These are phyloP conservation scores for Cyberlindnera sargentensis DNA, from an alignment of 805 yeast species.

Conservation along the genomic window DNA sequence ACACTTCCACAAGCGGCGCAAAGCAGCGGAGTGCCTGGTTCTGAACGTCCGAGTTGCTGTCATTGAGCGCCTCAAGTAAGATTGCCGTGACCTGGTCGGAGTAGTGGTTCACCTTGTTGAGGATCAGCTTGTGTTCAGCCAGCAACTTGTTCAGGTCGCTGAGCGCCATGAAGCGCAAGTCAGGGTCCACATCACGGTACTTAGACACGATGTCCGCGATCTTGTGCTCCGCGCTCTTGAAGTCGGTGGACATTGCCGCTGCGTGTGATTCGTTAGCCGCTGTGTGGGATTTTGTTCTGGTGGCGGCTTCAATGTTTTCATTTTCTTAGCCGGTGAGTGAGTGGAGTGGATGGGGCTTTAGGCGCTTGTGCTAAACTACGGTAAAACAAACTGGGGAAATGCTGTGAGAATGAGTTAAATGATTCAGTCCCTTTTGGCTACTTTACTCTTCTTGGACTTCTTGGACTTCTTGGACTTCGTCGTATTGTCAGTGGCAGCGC, in stretches of 20 bases:
- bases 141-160: slow-evolving; percentile 55
- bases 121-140: slow-evolving; percentile 21
- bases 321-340: no score
- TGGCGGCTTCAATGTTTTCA: not conserved
- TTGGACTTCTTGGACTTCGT: slow-evolving; percentile 11
- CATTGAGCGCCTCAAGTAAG: slow-evolving; percentile 42
- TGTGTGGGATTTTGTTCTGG: not conserved
- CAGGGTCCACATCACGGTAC: slow-evolving; percentile 68
- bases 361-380: no score
- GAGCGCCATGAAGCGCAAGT: slow-evolving; percentile 78
- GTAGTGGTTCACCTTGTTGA: slow-evolving; percentile 23
- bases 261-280: no score
- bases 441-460: slow-evolving; percentile 12
- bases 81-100: slow-evolving; percentile 32
- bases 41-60: slow-evolving; percentile 65
- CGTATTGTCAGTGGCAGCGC: slow-evolving; percentile 3
- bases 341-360: no score
- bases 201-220: slow-evolving; percentile 29
- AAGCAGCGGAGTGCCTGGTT: slow-evolving; percentile 62
- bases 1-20: slow-evolving; percentile 28
- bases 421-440: slow-evolving; percentile 9
- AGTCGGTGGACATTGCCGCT: slow-evolving; percentile 17
- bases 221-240: slow-evolving; percentile 24
- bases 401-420: no score
- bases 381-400: no score